Evolutionary conservation across 805 yeast species (phyloP), one percentile per base, ranked within the genome.

Genomic region (Naumovozyma castellii): DNA sequence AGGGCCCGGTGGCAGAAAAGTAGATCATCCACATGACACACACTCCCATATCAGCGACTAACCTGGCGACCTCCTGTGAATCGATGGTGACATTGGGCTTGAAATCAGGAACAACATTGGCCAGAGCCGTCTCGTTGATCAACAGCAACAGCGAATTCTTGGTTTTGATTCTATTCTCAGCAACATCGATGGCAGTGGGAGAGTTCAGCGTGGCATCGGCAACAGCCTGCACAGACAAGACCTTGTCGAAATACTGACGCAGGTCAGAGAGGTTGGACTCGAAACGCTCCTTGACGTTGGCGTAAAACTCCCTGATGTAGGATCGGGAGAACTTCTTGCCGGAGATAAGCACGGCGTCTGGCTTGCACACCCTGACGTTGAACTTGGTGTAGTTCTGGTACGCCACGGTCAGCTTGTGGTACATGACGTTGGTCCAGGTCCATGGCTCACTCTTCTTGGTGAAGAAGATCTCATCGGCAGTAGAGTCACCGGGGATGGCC

Each of bases 11-110:
- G 14, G 33, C 5, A 3, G 38, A 36, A 22, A 41, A 37, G 28
- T 36, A 41, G 4, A 41, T 33, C 40, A 37, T 41, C 38, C n/a
- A 41, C 41, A 41, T 34, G 2, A 41, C 6, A 32, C 32, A 32
- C 3, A 41, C 36, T 15, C 32, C 30, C 35, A 37, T 34, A 16
- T 37, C 32, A 22, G 27, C 17, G 10, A 22, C 28, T 8, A 22
- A 8, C 12, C 12, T 22, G 12, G 28, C 28, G 12, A 22, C 12
- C 10, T 8, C 28, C 8, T 22, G 10, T 8, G 28, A 12, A 8
- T 22, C 28, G 12, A 22, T 22, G 28, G 28, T 22, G 12, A 22
- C 28, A 22, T 12, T 12, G 12, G 28, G 12, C 12, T 22, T 22
- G 28, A 12, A 12, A 22, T 22, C 10, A 22, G 28, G 28, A 22